Conservation (phyloP, 129 eudicot species). For the Ambrosia trifida region DNA sequence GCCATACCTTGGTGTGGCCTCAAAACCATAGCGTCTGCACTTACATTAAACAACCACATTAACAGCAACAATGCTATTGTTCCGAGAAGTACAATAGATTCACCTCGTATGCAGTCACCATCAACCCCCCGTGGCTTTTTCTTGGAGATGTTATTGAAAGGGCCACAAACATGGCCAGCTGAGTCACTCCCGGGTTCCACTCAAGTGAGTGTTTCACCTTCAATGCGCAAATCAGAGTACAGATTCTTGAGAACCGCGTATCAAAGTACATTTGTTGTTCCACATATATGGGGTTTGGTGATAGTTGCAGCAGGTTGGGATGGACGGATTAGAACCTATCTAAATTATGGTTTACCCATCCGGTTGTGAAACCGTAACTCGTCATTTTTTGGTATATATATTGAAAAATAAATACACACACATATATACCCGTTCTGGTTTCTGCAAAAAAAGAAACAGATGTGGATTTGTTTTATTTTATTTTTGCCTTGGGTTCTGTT, state of each 20-base stretch:
- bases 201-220: conserved; percentile 41
- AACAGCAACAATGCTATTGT: conserved; percentile 1
- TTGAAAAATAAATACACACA: background rate
- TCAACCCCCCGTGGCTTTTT: conserved; percentile 56
- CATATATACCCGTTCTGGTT: conserved; percentile 20
- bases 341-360: conserved; percentile 81
- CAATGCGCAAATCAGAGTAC: conserved; percentile 56
- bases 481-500: conserved; percentile 23
- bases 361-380: conserved; percentile 34
- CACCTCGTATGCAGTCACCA: conserved; percentile 44
- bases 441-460: conserved; percentile 21
- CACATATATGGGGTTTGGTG: conserved; percentile 87
- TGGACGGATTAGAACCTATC: conserved; percentile 76
- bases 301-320: conserved; percentile 90
- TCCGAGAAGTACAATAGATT: conserved; percentile 40
- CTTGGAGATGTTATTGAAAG: conserved; percentile 50
- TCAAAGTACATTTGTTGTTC: conserved; percentile 52
- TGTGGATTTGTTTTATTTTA: background rate
- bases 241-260: conserved; percentile 69
- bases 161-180: conserved; percentile 71
- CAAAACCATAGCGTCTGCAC: conserved; percentile 42
- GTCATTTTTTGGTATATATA: conserved; percentile 15
- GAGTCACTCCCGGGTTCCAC: conserved; percentile 54
- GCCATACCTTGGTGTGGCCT: conserved; percentile 86
- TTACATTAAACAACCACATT: conserved; percentile 14